These are phyloP conservation scores for Aspergillus thermomutatus DNA, from an alignment of 2,329 filamentous ascomycete species.

Conservation along the genomic window DNA sequence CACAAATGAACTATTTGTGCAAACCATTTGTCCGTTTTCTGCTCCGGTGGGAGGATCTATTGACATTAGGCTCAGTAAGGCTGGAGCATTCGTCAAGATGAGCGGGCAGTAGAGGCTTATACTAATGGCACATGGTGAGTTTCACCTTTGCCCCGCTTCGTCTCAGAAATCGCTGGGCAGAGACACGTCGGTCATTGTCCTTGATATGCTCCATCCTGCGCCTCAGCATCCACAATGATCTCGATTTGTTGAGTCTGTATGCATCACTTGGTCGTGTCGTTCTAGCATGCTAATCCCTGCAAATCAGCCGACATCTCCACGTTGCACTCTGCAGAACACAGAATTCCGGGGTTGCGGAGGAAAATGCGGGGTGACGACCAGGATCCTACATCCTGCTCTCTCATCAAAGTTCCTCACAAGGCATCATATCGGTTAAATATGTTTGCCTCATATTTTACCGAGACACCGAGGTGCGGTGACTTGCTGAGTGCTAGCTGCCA, in stretches of 20 bases:
- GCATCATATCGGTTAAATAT: no score
- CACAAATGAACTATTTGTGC: not conserved
- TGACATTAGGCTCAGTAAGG: not conserved
- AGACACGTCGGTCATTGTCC: not conserved
- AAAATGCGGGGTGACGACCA: not conserved
- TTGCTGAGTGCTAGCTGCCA: no score
- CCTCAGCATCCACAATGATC: not conserved
- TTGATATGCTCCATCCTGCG: not conserved
- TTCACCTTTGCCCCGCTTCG: not conserved
- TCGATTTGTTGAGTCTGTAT: no score
- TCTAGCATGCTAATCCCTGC: not conserved
- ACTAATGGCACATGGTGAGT: not conserved
- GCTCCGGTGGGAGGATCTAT: not conserved
- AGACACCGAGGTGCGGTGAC: no score
- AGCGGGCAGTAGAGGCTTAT: not conserved
- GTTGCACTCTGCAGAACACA: not conserved
- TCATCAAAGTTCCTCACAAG: no score
- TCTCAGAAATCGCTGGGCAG: not conserved
- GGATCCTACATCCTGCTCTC: not conserved
- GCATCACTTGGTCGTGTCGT: no score
- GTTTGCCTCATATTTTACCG: no score
- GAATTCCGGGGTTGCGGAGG: no score
- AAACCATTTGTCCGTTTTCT: not conserved
- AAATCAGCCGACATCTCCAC: not conserved
- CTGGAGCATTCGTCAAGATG: not conserved